Evolutionary conservation across 1,139 yeast species (phyloP), one percentile per base, ranked within the genome.

Genomic region (Kodamaea plutei): DNA sequence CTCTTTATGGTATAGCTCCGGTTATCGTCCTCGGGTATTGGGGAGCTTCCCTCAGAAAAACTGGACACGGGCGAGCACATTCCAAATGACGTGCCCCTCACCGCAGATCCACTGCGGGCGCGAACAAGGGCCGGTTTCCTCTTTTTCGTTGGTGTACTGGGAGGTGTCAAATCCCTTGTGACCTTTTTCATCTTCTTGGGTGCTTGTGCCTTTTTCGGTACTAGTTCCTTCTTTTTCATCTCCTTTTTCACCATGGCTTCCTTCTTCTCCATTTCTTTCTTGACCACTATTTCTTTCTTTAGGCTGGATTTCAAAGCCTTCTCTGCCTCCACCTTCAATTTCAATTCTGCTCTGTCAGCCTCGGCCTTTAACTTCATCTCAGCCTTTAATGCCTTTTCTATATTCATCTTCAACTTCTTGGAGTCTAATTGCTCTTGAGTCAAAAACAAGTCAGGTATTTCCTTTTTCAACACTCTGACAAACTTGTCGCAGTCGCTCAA

Each of bases 401-500:
- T 32, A 27, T 41, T 50, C 28, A 38, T 49, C 36, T 53, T 58
- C 34, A 67, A 54, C 43, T 61, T 64, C 58, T 63, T 63, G 16
- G 69, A 58, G 44, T 69, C 74, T 26, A 65, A 51, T 44, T 69
- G 74, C 37, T 69, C 69, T 51, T 76, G 83, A 11, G 73, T 64
- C 44, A 65, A 59, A 56, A 78, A 79, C 44, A 79, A 65, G 43
- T 65, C 73, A 1, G 89, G 88, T 6, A 76, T 56, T 25, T 74
- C 71, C 14, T 38, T 38, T 41, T 68, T 68, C 31, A 84, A 57
- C 19, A 67, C 60, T 13, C 60, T 56, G 13, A 88, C 80, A 76
- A 94, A 89, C 22, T 69, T 70, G 54, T 89, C 97, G 52, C 96
- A 84, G 51, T 87, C 96, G 30, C 80, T 63, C 33, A 76, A 60